Conservation (phyloP, 1,284 basidiomycete genomes). For the Heterobasidion annosum region DNA sequence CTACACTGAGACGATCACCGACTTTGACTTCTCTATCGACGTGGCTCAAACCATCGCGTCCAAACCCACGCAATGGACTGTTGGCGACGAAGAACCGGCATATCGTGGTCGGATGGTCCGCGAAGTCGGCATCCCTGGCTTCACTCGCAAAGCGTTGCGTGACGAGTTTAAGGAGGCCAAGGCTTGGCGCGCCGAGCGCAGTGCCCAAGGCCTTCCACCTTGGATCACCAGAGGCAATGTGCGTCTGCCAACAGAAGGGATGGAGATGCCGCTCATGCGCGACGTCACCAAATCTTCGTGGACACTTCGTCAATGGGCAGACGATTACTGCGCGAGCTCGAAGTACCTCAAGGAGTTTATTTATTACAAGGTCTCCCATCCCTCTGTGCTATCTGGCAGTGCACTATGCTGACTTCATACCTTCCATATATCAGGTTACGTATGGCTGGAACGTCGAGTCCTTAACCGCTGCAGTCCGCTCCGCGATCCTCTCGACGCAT, state of each 20-base stretch:
- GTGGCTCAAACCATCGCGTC: conserved; percentile 32
- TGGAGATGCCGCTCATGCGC: neutral
- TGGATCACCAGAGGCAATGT: conserved; percentile 4
- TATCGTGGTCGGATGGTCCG: conserved; percentile 47
- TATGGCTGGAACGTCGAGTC: conserved; percentile 64
- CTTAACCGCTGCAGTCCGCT: conserved; percentile 42
- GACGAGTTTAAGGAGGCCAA: conserved; percentile 1
- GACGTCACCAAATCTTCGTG: conserved; percentile 35
- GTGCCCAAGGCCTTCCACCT: conserved; percentile 7
- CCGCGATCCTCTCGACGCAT: conserved; percentile 38
- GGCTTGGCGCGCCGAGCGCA: neutral
- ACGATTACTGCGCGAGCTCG: conserved; percentile 53
- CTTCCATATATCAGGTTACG: conserved; percentile 29
- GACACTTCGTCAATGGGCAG: conserved; percentile 59
- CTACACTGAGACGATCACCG: conserved; percentile 44
- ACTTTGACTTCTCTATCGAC: conserved; percentile 42
- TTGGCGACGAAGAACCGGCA: conserved; percentile 39
- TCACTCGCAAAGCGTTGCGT: conserved; percentile 13
- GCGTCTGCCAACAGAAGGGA: neutral
- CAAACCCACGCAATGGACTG: conserved; percentile 34
- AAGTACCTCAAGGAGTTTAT: conserved; percentile 60
- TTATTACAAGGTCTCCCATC: conserved; percentile 36
- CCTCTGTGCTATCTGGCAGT: neutral
- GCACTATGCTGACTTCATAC: neutral
- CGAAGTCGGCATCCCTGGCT: conserved; percentile 28